These are phyloP conservation scores for Quercus gilva DNA, from an alignment of 306 rosid genomes.

Conservation along the genomic window DNA sequence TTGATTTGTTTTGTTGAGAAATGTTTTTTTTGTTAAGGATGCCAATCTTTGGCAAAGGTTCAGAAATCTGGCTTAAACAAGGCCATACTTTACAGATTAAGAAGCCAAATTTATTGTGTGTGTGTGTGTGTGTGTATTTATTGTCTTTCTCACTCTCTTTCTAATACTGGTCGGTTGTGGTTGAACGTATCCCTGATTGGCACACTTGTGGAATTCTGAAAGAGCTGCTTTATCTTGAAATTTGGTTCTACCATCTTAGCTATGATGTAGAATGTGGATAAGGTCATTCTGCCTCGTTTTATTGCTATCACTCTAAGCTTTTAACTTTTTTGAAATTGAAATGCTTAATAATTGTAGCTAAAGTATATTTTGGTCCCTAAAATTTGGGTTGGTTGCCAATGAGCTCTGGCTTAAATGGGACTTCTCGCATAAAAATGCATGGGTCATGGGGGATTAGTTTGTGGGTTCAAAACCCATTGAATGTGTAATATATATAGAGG, in stretches of 20 bases:
- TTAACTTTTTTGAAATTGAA: neutral
- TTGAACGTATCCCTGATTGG: neutral
- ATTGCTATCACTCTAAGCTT: neutral
- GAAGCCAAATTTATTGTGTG: neutral
- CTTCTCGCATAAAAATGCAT: too few relatives aligned
- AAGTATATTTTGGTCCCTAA: neutral
- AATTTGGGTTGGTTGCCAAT: too few relatives aligned
- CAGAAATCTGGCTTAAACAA: neutral
- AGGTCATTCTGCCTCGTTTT: neutral
- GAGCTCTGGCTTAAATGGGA: too few relatives aligned
- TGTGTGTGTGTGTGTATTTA: neutral
- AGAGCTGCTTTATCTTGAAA: neutral
- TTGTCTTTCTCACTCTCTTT: neutral
- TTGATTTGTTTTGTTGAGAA: slow-evolving; percentile 3
- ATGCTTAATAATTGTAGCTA: neutral
- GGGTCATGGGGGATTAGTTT: too few relatives aligned
- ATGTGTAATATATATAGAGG: too few relatives aligned
- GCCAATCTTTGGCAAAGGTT: neutral
- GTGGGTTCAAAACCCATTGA: too few relatives aligned
- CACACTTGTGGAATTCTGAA: neutral
- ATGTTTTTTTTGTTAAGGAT: neutral
- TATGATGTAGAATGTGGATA: neutral
- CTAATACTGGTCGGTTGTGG: neutral
- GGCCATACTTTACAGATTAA: too few relatives aligned
- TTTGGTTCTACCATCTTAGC: neutral